Percentiles rank a stretch among this genome's conserved stretches.
These are phyloP conservation scores for Tanacetum coccineum DNA, from an alignment of 129 eudicot species.

Conservation along the genomic window DNA sequence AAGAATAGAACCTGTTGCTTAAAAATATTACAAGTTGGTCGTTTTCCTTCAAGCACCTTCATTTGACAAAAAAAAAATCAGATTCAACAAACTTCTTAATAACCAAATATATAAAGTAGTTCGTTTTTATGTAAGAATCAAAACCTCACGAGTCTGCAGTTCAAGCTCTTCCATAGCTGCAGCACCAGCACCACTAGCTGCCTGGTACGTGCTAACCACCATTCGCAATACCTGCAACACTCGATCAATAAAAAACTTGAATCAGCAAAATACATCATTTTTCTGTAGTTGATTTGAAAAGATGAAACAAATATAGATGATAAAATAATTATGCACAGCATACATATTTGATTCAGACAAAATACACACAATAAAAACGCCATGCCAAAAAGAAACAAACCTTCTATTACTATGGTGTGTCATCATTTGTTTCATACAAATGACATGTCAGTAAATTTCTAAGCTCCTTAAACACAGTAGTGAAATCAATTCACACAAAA, in stretches of 20 bases:
- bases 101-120: neutral
- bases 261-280: neutral
- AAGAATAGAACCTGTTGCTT: constrained; percentile 64
- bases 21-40: constrained; percentile 89
- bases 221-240: constrained; percentile 69
- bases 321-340: too few species aligned
- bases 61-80: neutral
- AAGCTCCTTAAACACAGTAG: too few species aligned
- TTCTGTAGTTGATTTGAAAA: neutral
- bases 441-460: too few species aligned
- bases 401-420: too few species aligned
- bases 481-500: too few species aligned
- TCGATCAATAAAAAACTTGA: neutral
- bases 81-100: neutral
- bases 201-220: constrained; percentile 99
- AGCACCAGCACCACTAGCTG: constrained; percentile 99
- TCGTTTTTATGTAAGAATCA: neutral
- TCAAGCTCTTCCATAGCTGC: constrained; percentile 99
- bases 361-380: too few species aligned
- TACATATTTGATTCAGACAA: too few species aligned
- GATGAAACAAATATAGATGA: neutral
- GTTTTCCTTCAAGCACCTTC: constrained; percentile 88
- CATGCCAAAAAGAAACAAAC: too few species aligned
- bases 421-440: too few species aligned
- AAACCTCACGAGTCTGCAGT: constrained; percentile 95